Evolutionary conservation across 805 yeast species (phyloP), one percentile per base, ranked within the genome.

Genomic region (Ogataea nitratoaversa): DNA sequence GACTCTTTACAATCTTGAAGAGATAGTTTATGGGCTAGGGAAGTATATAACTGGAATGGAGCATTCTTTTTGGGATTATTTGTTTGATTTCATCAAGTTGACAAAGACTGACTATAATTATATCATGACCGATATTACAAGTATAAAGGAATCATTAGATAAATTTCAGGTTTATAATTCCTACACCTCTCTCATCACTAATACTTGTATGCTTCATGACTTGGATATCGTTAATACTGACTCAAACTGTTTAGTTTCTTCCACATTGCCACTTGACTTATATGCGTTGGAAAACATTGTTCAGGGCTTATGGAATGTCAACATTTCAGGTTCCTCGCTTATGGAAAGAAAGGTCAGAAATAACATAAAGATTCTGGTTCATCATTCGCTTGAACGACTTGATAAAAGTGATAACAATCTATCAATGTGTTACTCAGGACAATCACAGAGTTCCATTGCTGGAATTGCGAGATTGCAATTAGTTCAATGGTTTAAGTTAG

Each of bases 321-420:
- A 52, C 52, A 78, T 79, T 36, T 74, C 79, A 22, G 76, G 72
- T 28, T 84, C 81, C 36, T 59, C 60, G 44, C 70, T 82, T 56
- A 78, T 85, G 44, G 84, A 82, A 60, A 72, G 69, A 41, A 86
- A 87, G 50, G 74, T 82, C 54, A 71, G 86, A 54, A 66, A 74
- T 55, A 80, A 78, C 64, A 65, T 80, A 49, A 67, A 67, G 67
- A 56, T 78, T 80, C 61, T 85, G 85, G 34, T 70, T 82, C 45
- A 76, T 82, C 19, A 80, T 81, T 65, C 78, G 79, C 66, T 86
- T 79, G 66, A 85, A 85, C 27, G 80, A 86, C 86, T 75, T 81
- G 53, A 68, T 84, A 45, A 82, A 22, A 22, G 25, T 11, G n/a
- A n/a, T n/a, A n/a, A n/a, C n/a, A n/a, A n/a, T n/a, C n/a, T n/a